Percentiles rank a stretch among this genome's conserved stretches.
Evolutionary conservation across 176 grass and related monocot species (phyloP).

Genomic region (Musa itinerans): DNA sequence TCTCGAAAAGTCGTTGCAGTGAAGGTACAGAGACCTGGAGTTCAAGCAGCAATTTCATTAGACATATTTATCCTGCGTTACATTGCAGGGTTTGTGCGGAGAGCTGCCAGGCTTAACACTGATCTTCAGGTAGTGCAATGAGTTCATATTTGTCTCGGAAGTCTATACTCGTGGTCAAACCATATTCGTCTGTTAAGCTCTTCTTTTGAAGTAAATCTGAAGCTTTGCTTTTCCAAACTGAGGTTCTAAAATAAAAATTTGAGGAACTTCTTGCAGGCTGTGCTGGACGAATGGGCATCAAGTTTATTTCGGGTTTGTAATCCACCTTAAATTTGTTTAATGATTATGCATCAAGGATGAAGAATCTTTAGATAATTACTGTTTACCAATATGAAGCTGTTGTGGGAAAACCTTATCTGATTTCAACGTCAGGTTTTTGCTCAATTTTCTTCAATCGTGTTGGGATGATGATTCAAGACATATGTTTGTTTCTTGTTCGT

Average conservation of each 20-base stretch:
- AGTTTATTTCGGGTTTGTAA: conserved; percentile 72
- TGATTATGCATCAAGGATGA: neutral
- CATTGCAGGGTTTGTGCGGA: conserved; percentile 60
- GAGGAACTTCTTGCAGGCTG: conserved; percentile 43
- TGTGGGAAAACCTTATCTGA: neutral
- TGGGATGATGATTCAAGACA: neutral
- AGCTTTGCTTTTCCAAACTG: conserved; percentile 11
- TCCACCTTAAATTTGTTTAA: neutral
- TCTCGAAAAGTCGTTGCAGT: conserved; percentile 80
- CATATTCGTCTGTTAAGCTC: neutral
- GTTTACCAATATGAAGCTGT: neutral
- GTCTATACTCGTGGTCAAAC: neutral
- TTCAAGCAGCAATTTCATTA: conserved; percentile 87
- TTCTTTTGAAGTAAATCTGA: conserved; percentile 15
- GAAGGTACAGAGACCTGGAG: conserved; percentile 96
- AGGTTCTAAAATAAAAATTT: conserved; percentile 10
- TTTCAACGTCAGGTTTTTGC: neutral
- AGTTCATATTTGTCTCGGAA: conserved; percentile 5
- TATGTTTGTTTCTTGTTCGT: neutral
- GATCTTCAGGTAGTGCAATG: conserved; percentile 64
- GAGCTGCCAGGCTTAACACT: conserved; percentile 69
- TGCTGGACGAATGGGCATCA: conserved; percentile 95
- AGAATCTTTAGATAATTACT: neutral
- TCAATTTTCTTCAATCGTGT: neutral
- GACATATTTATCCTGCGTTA: conserved; percentile 94